Evolutionary conservation across 257 asterid species (phyloP).

Genomic region (Fraxinus excelsior): DNA sequence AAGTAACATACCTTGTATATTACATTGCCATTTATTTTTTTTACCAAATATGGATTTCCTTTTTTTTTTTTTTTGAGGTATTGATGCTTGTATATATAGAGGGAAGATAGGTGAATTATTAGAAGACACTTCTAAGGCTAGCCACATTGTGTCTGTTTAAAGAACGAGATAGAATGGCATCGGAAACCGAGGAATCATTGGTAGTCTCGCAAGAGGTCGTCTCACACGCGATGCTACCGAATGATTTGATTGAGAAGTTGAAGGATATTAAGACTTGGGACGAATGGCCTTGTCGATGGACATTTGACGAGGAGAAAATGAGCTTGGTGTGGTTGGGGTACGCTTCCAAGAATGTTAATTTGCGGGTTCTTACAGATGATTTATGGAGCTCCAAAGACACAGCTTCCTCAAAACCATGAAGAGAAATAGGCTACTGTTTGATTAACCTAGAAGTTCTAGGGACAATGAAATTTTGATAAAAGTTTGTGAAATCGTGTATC

Average conservation of each 20-base stretch:
- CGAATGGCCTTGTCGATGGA: background rate
- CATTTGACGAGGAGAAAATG: background rate
- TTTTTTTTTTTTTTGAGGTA: background rate
- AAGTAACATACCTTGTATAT: background rate
- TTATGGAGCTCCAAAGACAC: background rate
- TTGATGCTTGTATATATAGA: background rate
- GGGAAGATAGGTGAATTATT: background rate
- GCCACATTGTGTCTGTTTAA: background rate
- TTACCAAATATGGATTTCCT: background rate
- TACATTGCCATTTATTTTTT: background rate
- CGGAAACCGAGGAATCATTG: background rate
- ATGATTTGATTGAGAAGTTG: background rate
- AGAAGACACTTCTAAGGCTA: background rate
- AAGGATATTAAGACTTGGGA: background rate
- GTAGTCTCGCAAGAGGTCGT: background rate
- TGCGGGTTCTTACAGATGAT: too few species aligned
- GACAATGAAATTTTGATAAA: too few species aligned
- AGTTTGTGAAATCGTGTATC: too few species aligned
- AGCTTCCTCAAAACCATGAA: background rate
- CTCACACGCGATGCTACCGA: background rate
- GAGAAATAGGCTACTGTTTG: background rate
- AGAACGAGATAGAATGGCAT: background rate
- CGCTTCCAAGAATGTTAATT: background rate
- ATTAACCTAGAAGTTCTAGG: too few species aligned
- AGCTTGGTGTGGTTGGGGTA: background rate